phyloP scores from a whole-genome alignment of 176 grass and related monocot species.

The Triticum aestivum region IWGSC_CS_RefSeq_v2.1 NC_057809.1:108741669-108742168 shows the following conservation, averaged over 20 bases:
- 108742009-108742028: conserved; percentile 61
- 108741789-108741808: conserved; percentile 80
- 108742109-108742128: conserved; percentile 52
- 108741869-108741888: conserved; percentile 7
- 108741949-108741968: conserved; percentile 66
- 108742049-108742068: conserved; percentile 69
- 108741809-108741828: conserved; percentile 57
- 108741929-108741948: conserved; percentile 28
- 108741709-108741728: conserved; percentile 23
- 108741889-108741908: background rate
- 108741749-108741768: conserved; percentile 77
- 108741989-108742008: conserved; percentile 64
- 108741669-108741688: conserved; percentile 24
- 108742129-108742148: conserved; percentile 58
- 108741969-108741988: conserved; percentile 61
- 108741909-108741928: background rate
- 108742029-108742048: conserved; percentile 71
- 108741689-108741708: conserved; percentile 52
- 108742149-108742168: conserved; percentile 59
- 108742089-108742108: conserved; percentile 65
- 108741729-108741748: conserved; percentile 59
- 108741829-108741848: conserved; percentile 71
- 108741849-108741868: conserved; percentile 48
- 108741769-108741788: conserved; percentile 80
- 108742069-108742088: conserved; percentile 83